Base-by-base conservation (phyloP, 2,329 filamentous ascomycete genomes). In the Aspergillus felis region DNA sequence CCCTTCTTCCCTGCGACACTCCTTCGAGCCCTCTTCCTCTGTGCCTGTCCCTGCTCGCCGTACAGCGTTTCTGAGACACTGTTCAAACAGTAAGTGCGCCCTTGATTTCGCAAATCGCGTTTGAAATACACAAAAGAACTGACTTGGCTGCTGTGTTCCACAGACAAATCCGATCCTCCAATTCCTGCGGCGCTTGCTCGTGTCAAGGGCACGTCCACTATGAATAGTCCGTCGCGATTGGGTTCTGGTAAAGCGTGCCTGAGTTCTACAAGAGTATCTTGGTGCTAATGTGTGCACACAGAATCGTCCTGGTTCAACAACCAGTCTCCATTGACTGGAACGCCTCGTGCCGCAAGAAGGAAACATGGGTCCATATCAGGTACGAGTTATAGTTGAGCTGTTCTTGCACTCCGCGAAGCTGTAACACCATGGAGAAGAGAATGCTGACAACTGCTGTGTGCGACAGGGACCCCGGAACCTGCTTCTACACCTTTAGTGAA, bases 401-500 rank as follows among this genome's bases (percentile, higher is more conserved):
- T 17, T 5, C 9, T 29, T 27, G 12, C 12, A 35, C 12, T 35
- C 10, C 48, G 3, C 51, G 57, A 14, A 25, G 12, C 7, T 29
- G 17, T n/a, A 27, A 42, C n/a, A 56, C 47, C 5, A 22, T 32
- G 20, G 4, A 24, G 17, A 4, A 54, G 3, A 42, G 27, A 54
- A 50, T 56, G 32, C 60, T 63, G 50, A 67, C 51, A 22, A 22
- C 25, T 32, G 48, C 41, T 53, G 27, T 17, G 14, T 50, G 27
- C 35, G 24, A 29, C 52, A 75, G 73, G 61, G 55, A 72, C 66
- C 5, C 66, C 68, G 2, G 73, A 75, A 20, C 58, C 63, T 4
- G 61, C 57, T 17, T 63, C 68, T 10, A 64, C 70, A 2, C 67
- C 72, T 6, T 54, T 74, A 2, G 74, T 76, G 8, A 75, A 76